phyloP scores from a whole-genome alignment of 148 eudicot genomes.

The Diospyros lotus region DNA sequence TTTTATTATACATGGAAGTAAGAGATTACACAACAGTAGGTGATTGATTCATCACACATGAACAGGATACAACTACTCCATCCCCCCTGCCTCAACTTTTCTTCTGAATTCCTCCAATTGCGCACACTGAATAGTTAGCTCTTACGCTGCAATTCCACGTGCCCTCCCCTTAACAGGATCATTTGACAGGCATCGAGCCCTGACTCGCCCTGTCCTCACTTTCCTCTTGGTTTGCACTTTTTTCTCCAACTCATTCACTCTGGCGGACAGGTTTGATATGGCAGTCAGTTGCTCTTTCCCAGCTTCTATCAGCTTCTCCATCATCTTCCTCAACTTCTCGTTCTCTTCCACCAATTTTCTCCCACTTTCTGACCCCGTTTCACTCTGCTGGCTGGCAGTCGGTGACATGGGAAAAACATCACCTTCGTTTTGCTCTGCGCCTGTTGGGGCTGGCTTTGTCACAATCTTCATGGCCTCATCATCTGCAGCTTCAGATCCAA shows the following conservation, averaged over 20 bases:
- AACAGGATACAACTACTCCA: too few species aligned
- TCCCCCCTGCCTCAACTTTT: too few species aligned
- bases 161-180: slow-evolving; percentile 12
- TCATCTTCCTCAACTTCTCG: slow-evolving; percentile 47
- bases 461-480: background rate
- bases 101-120: too few species aligned
- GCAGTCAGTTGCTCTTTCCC: slow-evolving; percentile 57
- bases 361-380: slow-evolving; percentile 10
- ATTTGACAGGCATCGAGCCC: slow-evolving; percentile 13
- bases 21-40: too few species aligned
- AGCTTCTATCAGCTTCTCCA: slow-evolving; percentile 50
- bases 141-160: slow-evolving; percentile 18
- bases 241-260: slow-evolving; percentile 59
- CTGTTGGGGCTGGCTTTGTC: background rate
- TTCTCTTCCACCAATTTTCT: slow-evolving; percentile 44
- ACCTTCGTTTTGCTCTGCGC: background rate
- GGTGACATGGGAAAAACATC: background rate
- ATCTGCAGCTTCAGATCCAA: background rate
- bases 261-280: slow-evolving; percentile 46
- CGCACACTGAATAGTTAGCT: too few species aligned
- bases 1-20: too few species aligned
- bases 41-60: too few species aligned
- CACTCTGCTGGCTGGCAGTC: background rate
- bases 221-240: slow-evolving; percentile 44
- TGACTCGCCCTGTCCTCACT: slow-evolving; percentile 21